Conservation (phyloP, 176 grass and related monocot genomes). For the Eragrostis nindensis region DNA sequence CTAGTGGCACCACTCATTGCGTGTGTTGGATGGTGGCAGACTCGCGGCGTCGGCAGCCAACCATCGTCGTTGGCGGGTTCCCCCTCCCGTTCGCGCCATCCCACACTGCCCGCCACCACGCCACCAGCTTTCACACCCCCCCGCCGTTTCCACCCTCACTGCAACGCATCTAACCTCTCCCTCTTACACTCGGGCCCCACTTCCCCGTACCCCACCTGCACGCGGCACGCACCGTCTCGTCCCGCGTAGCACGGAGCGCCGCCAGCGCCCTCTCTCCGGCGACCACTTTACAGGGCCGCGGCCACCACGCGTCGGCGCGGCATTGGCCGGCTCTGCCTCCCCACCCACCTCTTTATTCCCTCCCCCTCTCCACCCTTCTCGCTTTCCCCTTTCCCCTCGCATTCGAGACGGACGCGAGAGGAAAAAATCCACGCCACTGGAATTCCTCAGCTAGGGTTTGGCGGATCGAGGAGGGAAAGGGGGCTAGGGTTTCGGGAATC, state of each 20-base stretch:
- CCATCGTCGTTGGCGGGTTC: not conserved
- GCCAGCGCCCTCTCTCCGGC: not conserved
- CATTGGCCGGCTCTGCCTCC: not conserved
- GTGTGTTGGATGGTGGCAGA: not conserved
- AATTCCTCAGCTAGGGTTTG: conserved; percentile 51
- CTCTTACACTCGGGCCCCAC: accelerated
- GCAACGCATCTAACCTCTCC: accelerated
- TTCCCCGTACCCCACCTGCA: not conserved
- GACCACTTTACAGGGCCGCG: conserved; percentile 41
- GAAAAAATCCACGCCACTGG: not conserved
- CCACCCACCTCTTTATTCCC: conserved; percentile 23
- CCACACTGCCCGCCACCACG: conserved; percentile 24
- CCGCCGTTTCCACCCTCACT: not conserved
- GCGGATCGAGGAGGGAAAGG: conserved; percentile 3
- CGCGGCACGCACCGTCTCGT: accelerated
- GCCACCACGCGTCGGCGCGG: conserved; percentile 12
- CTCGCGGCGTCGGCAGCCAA: not conserved
- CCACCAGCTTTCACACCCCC: conserved; percentile 14
- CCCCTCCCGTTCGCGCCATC: not conserved
- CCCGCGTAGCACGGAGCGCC: not conserved
- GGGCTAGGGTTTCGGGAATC: conserved; percentile 31
- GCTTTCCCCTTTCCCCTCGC: conserved; percentile 30
- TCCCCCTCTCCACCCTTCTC: not conserved
- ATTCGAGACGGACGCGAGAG: not conserved
- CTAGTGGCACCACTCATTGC: conserved; percentile 16